Evolutionary conservation across 495 filamentous ascomycete genomes (phyloP), one percentile per base, ranked within the genome.

Genomic region (Penicillium simplicissimum): DNA sequence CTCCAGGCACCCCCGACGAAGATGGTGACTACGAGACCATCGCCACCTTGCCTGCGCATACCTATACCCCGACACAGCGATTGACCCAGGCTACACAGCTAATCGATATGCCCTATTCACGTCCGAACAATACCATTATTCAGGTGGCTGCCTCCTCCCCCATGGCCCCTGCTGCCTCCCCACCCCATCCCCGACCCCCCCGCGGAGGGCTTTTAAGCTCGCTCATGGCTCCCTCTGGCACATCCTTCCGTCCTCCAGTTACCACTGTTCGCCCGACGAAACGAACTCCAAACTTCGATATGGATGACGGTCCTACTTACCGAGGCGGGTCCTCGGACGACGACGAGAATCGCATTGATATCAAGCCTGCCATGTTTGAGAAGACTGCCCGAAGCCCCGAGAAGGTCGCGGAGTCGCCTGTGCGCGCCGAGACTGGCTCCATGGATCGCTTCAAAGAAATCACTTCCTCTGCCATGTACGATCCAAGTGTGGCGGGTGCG

Each of bases 91-190:
- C 91, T 0, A 94, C 91, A 0, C 91, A 95, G 61, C 78, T 91
- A 13, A 67, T 89, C 40, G 72, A 78, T n/a, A 60, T 64, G 37
- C 66, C 73, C 4, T 70, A 73, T 37, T 67, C 72, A 37, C 62
- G 60, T 0, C 64, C 65, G 8, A 52, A 52, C 36, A 53, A 67
- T 48, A 70, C 89, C 4, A 75, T 87, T 11, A 81, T 97, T 42
- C 92, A 96, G 67, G 93, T 97, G 2, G 86, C 86, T 33, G 90
- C 88, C 11, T 95, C 92, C n/a, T 95, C 92, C 1, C 90, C 91
- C 1, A 81, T 86, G 54, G 79, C 78, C 36, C 71, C 80, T 15
- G 64, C 74, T 14, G 63, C 74, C 17, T 76, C 80, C 21, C 83
- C 84, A 43, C 82, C 84, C 36, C 72, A 77, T 36, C 70, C 73